These are phyloP conservation scores for Gossypium mustelinum DNA, from an alignment of 345 rosid species.

Conservation along the genomic window DNA sequence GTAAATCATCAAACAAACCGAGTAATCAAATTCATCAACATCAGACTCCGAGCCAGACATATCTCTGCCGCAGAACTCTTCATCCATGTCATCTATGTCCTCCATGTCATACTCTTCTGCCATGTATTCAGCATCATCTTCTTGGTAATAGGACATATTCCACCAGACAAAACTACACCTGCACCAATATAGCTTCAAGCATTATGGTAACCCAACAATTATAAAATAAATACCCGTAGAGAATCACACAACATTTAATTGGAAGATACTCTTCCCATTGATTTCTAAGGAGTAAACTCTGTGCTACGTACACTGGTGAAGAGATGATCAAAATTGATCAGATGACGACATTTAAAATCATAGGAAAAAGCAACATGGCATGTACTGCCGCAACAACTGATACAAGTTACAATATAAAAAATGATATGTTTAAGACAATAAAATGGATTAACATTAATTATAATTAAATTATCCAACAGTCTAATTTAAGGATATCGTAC, in stretches of 20 bases:
- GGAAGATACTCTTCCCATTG: background rate
- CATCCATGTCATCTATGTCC: conserved; percentile 57
- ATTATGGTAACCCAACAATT: background rate
- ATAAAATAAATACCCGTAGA: background rate
- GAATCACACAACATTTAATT: background rate
- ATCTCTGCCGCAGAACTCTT: conserved; percentile 44
- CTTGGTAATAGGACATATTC: conserved; percentile 54
- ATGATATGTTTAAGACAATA: background rate
- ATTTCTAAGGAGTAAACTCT: background rate
- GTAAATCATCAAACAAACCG: conserved; percentile 33
- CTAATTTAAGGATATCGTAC: background rate
- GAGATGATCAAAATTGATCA: background rate
- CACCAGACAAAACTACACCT: conserved; percentile 21
- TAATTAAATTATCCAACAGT: background rate
- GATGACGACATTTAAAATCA: background rate
- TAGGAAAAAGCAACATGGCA: background rate
- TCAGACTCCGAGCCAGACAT: conserved; percentile 61
- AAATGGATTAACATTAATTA: background rate
- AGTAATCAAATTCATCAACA: conserved; percentile 50
- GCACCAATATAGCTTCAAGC: background rate
- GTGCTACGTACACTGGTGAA: background rate
- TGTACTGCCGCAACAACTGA: background rate
- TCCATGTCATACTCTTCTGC: conserved; percentile 66
- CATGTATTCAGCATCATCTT: conserved; percentile 55
- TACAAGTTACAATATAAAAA: background rate